These are phyloP conservation scores for Lactarius vividus DNA, from an alignment of 768 basidiomycete genomes.

Conservation along the genomic window DNA sequence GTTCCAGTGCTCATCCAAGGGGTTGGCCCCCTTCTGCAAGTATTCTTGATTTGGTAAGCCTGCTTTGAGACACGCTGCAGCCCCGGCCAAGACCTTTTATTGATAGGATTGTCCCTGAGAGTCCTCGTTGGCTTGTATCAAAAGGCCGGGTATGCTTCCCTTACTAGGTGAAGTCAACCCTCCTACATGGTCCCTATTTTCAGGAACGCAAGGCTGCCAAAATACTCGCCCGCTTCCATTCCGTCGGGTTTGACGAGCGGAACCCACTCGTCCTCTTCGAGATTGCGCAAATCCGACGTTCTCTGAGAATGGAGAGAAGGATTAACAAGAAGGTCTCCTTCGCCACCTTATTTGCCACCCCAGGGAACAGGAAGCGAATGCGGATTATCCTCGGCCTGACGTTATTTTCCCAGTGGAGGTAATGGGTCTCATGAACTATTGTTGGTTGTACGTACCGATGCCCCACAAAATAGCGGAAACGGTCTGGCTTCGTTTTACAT, in stretches of 20 bases:
- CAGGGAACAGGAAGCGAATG: constrained; percentile 69
- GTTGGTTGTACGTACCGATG: background rate
- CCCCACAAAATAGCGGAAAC: constrained; percentile 47
- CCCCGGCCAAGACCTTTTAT: background rate
- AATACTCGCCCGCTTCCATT: constrained; percentile 71
- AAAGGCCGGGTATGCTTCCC: constrained; percentile 48
- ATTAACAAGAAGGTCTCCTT: constrained; percentile 49
- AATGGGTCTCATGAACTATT: constrained; percentile 17
- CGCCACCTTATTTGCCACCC: constrained; percentile 52
- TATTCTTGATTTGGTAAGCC: constrained; percentile 50
- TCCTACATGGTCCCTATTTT: background rate
- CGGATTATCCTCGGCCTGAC: constrained; percentile 63
- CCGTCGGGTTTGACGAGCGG: constrained; percentile 53
- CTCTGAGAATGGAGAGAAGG: constrained; percentile 60
- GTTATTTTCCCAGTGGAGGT: constrained; percentile 76
- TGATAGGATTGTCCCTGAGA: constrained; percentile 62
- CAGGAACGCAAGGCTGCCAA: constrained; percentile 57
- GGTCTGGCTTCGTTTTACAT: constrained; percentile 75
- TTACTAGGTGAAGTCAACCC: background rate
- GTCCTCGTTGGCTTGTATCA: constrained; percentile 63
- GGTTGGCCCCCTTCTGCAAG: constrained; percentile 53
- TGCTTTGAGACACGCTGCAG: background rate
- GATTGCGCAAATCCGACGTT: constrained; percentile 68
- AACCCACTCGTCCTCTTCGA: constrained; percentile 54
- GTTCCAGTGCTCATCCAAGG: constrained; percentile 64